Base-by-base conservation (phyloP, 1,139 yeast species). In the Lizanozyma gosingica region DNA sequence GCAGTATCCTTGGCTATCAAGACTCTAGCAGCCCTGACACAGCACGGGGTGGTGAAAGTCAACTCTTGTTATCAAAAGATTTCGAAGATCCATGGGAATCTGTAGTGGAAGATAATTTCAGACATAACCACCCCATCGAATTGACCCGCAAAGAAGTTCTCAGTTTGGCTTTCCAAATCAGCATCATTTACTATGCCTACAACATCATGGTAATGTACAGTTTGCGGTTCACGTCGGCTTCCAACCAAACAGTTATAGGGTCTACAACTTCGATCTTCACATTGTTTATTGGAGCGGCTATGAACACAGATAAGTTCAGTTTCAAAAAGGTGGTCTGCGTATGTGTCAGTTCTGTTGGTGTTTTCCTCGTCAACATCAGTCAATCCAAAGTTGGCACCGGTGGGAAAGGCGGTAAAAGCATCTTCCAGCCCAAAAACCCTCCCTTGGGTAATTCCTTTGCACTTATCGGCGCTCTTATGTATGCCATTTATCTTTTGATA, bases 261-360 rank as follows among this genome's bases (percentile, higher is more conserved):
- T 67, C 79, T 4, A 66, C 78, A 0, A 67, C 79, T 1, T 71
- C 80, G 3, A 63, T 73, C 3, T 76, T 74, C 51, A 71, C 80
- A 0, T 57, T 76, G 33, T 48, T 73, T 9, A 56, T 73, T 16
- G 77, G 80, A 0, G 60, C 56, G 1, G 35, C 57, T 9, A 51
- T 65, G 18, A 60, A 60, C 17, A 65, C 71, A 16, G 81, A 76
- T 44, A 51, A 50, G 14, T 63, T 75, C 44, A 56, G 75, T 8
- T 2, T 58, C n/a, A 62, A 63, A 39, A 76, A 76, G 46, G 43
- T 69, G 1, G 38, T 63, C 2, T 72, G 80, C 41, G 72, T 71
- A n/a, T 38, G 59, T 4, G 56, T 63, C 4, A 73, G 78, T 47
- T 63, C 70, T 15, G 17, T 55, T 3, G 81, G 81, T 0, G 77